Conservation (phyloP, 768 basidiomycete species). For the Lanmaoa rubissima region DNA sequence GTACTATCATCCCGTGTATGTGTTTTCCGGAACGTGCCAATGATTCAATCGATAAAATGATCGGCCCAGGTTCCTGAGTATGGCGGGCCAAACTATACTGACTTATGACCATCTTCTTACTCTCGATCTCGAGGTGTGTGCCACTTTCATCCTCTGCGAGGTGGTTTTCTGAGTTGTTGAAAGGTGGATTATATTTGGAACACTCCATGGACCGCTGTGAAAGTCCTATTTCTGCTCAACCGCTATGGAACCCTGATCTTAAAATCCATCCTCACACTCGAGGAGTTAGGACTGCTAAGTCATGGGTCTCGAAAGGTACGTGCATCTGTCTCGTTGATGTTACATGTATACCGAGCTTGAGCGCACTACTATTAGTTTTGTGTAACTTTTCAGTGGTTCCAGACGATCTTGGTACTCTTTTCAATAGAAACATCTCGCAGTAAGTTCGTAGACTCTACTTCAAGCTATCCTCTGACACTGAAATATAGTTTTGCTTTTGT, state of each 20-base stretch:
- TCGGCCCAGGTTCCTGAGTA: not conserved
- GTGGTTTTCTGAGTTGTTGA: not conserved
- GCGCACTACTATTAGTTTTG: conserved; percentile 15
- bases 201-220: conserved; percentile 10
- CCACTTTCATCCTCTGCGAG: no score
- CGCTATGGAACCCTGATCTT: conserved; percentile 16
- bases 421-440: conserved; percentile 16
- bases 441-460: not conserved
- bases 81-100: conserved; percentile 11
- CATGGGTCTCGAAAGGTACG: conserved; percentile 11
- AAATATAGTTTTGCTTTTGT: conserved; percentile 14
- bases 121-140: conserved; percentile 14
- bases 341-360: not conserved
- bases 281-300: conserved; percentile 14
- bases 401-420: not conserved
- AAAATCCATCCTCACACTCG: conserved; percentile 7
- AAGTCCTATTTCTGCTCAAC: conserved; percentile 18
- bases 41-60: not conserved
- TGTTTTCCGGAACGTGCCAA: no score
- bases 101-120: conserved; percentile 19
- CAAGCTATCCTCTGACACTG: not conserved
- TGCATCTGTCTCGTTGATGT: not conserved
- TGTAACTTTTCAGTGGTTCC: not conserved
- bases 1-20: not conserved
- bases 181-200: conserved; percentile 13